A percentile compares a stretch with the other conserved stretches of the same genome.
Evolutionary conservation across 1,139 yeast genomes (phyloP).

Genomic region (Candida sp.): DNA sequence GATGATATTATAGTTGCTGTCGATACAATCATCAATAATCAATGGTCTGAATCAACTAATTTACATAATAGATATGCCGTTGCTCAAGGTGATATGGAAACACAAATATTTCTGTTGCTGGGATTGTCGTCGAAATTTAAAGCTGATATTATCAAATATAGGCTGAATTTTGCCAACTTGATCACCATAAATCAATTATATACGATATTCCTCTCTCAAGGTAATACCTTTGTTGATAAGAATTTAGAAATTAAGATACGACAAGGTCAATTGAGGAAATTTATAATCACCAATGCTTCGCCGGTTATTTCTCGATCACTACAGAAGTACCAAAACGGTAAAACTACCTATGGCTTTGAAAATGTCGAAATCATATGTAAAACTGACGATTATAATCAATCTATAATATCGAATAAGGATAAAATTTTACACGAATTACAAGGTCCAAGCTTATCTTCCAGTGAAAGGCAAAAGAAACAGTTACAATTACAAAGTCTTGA

Average conservation of each 20-base stretch:
- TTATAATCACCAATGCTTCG: constrained; percentile 44
- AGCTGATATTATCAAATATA: constrained; percentile 36
- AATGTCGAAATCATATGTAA: constrained; percentile 38
- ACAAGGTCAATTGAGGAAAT: constrained; percentile 32
- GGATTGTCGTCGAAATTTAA: constrained; percentile 33
- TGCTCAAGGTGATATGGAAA: constrained; percentile 19
- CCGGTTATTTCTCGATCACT: constrained; percentile 41
- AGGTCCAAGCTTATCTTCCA: not conserved
- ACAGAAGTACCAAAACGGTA: constrained; percentile 28
- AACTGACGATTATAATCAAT: constrained; percentile 18
- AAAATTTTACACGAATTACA: not conserved
- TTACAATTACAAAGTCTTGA: constrained; percentile 11
- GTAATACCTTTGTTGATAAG: constrained; percentile 44
- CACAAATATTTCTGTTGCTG: constrained; percentile 28
- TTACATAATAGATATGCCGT: constrained; percentile 20
- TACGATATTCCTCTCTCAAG: constrained; percentile 36
- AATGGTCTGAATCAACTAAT: constrained; percentile 36
- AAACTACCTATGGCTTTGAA: constrained; percentile 43
- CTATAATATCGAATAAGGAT: constrained; percentile 1
- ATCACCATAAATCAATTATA: constrained; percentile 40
- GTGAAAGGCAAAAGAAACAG: constrained; percentile 5
- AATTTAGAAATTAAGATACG: constrained; percentile 32
- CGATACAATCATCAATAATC: constrained; percentile 30
- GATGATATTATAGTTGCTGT: constrained; percentile 34
- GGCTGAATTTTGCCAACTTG: constrained; percentile 34